Conservation (phyloP, 306 rosid species). For the Cucumis cinereus region DNA sequence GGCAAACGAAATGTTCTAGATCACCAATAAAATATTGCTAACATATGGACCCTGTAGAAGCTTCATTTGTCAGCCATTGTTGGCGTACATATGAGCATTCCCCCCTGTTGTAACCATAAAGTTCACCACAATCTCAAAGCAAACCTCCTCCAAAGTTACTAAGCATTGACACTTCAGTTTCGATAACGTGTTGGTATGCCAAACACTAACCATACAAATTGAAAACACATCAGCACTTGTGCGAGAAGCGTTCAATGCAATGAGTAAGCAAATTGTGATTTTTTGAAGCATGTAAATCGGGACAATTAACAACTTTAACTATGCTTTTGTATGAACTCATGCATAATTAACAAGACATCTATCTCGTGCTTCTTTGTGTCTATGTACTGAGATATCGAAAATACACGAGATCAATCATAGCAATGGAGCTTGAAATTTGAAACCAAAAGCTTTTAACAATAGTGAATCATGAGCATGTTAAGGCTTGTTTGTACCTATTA, state of each 20-base stretch:
- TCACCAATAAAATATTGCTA: not conserved
- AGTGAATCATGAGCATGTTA: not conserved
- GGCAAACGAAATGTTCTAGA: not conserved
- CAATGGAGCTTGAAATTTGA: not conserved
- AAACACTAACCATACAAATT: not conserved
- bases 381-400: not conserved
- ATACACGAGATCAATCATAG: not conserved
- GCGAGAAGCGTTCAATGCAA: not conserved
- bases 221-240: not conserved
- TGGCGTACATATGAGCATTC: not conserved
- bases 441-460: not conserved
- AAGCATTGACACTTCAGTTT: not conserved
- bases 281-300: not conserved
- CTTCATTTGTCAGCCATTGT: not conserved
- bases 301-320: not conserved
- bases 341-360: not conserved
- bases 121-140: not conserved
- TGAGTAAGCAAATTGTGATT: not conserved
- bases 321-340: not conserved
- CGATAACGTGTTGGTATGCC: not conserved
- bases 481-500: not conserved
- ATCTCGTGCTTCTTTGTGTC: not conserved
- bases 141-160: not conserved
- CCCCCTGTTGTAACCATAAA: not conserved
- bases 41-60: not conserved